Conservation (phyloP, 257 asterid species). For the Lithospermum erythrorhizon region DNA sequence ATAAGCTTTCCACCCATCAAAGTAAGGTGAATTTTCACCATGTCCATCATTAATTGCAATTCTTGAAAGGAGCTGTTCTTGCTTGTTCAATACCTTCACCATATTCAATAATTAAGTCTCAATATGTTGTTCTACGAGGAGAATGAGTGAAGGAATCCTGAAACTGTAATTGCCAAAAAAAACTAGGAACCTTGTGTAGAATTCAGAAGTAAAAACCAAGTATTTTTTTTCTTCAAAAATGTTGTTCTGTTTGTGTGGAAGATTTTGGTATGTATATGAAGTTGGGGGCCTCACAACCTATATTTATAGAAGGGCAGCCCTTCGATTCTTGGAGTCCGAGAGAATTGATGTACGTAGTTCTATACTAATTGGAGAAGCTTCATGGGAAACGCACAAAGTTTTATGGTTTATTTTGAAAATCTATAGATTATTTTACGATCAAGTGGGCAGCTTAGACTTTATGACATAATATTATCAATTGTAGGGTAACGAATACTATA, state of each 20-base stretch:
- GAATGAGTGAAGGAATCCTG: not conserved
- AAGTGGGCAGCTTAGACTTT: not conserved
- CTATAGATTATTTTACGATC: not conserved
- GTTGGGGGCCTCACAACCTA: not conserved
- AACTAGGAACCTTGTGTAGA: too few relatives aligned
- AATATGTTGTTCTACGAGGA: too few relatives aligned
- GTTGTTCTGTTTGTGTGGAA: not conserved
- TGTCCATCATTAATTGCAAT: slow-evolving; percentile 1
- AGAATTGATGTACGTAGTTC: too few relatives aligned
- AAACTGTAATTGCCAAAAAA: too few relatives aligned
- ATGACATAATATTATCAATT: too few relatives aligned
- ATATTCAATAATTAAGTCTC: not conserved
- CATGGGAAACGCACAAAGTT: not conserved
- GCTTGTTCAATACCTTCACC: not conserved
- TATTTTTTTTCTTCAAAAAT: too few relatives aligned
- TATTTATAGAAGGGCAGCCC: not conserved
- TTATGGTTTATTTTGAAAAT: too few relatives aligned
- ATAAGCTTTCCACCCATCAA: slow-evolving; percentile 3
- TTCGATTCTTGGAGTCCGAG: not conserved
- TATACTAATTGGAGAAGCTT: not conserved
- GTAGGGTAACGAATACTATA: too few relatives aligned
- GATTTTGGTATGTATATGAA: not conserved
- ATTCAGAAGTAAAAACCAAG: too few relatives aligned
- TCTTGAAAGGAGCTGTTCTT: not conserved
- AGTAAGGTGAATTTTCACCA: slow-evolving; percentile 3